A percentile compares a stretch with the other conserved stretches of the same genome.
Conservation (phyloP, 805 yeast species). For the Zygoascus biomembranicola region DNA sequence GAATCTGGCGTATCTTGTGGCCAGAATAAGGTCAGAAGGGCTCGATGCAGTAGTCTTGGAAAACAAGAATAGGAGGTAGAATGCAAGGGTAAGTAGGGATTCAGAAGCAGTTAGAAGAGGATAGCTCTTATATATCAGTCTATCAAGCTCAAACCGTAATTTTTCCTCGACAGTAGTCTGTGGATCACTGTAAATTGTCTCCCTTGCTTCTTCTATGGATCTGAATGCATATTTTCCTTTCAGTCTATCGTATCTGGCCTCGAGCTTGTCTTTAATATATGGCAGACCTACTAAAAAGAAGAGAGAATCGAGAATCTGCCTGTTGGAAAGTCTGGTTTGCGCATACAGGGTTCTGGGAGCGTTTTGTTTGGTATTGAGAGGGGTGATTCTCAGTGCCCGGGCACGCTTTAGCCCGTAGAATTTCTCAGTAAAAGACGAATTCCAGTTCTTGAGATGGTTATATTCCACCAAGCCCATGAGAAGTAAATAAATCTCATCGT, state of each 20-base stretch:
- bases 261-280: constrained; percentile 61
- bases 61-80: constrained; percentile 58
- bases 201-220: constrained; percentile 27
- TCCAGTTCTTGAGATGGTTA: constrained; percentile 62
- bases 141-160: constrained; percentile 22
- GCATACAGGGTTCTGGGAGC: constrained; percentile 38
- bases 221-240: constrained; percentile 50
- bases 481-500: constrained; percentile 66
- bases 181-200: neutral
- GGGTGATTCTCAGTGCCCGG: constrained; percentile 21
- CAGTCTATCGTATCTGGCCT: constrained; percentile 52
- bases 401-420: constrained; percentile 82
- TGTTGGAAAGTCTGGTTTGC: constrained; percentile 41
- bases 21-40: constrained; percentile 50
- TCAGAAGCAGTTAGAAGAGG: constrained; percentile 47
- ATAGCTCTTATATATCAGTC: constrained; percentile 46
- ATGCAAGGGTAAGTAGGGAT: constrained; percentile 43
- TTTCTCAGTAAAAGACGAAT: constrained; percentile 81
- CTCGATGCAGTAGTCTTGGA: constrained; percentile 59
- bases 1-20: constrained; percentile 58
- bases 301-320: constrained; percentile 49
- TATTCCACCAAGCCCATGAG: constrained; percentile 62
- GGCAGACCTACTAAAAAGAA: constrained; percentile 51
- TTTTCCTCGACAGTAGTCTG: constrained; percentile 9
- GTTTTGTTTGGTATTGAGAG: constrained; percentile 20